Conservation (phyloP, 257 asterid species). For the Ehretia macrophylla region DNA sequence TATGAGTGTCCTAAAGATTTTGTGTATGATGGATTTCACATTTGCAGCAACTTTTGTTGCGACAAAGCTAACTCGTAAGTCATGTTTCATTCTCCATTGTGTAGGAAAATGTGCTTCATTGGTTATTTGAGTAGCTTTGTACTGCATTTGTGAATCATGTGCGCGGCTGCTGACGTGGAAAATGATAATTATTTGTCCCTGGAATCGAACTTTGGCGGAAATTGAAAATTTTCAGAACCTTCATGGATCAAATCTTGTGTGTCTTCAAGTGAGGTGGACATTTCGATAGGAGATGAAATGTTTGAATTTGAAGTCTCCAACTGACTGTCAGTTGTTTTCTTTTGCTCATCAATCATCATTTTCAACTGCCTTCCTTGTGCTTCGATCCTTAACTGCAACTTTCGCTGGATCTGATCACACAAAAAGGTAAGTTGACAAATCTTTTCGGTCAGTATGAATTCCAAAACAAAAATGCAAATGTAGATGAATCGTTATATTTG, state of each 20-base stretch:
- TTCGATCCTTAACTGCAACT: slow-evolving; percentile 64
- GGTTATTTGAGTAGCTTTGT: neutral
- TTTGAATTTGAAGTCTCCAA: slow-evolving; percentile 27
- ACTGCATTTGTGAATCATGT: neutral
- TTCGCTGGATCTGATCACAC: slow-evolving; percentile 45
- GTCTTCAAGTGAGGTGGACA: slow-evolving; percentile 30
- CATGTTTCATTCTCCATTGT: neutral
- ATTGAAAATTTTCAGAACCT: slow-evolving; percentile 33
- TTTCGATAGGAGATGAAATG: slow-evolving; percentile 25
- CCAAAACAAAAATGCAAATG: neutral
- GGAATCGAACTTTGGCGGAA: slow-evolving; percentile 38
- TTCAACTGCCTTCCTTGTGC: slow-evolving; percentile 62
- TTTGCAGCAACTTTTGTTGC: neutral
- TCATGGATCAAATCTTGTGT: slow-evolving; percentile 28
- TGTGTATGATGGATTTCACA: neutral
- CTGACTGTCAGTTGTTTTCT: slow-evolving; percentile 28
- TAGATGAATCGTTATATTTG: neutral
- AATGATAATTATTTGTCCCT: neutral
- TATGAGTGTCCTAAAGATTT: neutral
- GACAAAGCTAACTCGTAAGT: neutral
- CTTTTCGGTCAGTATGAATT: neutral
- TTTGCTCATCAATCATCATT: slow-evolving; percentile 64
- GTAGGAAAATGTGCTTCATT: too few relatives aligned
- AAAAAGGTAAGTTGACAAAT: neutral
- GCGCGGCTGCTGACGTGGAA: neutral